Evolutionary conservation across 345 rosid species (phyloP), one percentile per base, ranked within the genome.

Genomic region (Lumnitzera racemosa): DNA sequence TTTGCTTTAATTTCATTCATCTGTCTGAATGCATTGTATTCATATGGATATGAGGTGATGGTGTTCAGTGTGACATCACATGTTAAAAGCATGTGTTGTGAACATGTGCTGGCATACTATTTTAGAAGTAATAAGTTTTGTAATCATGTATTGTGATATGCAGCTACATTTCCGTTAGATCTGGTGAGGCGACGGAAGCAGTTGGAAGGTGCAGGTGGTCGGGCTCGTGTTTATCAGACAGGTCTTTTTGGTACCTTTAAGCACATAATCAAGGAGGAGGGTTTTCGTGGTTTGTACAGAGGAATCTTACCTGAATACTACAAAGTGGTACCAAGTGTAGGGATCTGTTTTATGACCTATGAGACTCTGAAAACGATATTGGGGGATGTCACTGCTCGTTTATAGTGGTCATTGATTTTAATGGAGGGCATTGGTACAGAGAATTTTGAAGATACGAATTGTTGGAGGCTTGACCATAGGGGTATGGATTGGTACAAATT

Each of bases 161-260:
- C 87, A 92, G 96, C 81, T 49, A 92, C 95, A 41, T 92, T 92
- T 70, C 94, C 98, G 2, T 59, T 87, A 76, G 98, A 92, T 80
- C 87, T 89, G 75, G 92, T 92, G 81, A 85, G 96, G 71, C 80
- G 96, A 58, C 81, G 96, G 68, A 92, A 89, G 76, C 98, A 92
- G 65, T 70, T 85, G 62, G 96, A 92, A 79, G 98, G 98, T 54
- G 83, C 81, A 7, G 96, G 91, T 50, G 96, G 98, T 49, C 59
- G 79, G 61, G 91, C 84, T 54, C 82, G 78, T 5, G 82, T 89
- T 17, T 89, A 89, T 75, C 80, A 71, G 67, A 83, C 84, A 0
- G 94, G 96, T 46, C 79, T 92, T 70, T 61, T 77, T 13, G 91
- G 97, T 17, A 84, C 87, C 46, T 73, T 92, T 29, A 76, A 69